Evolutionary conservation across 805 yeast genomes (phyloP), one percentile per base, ranked within the genome.

Genomic region (Saccharomyces mikatae): DNA sequence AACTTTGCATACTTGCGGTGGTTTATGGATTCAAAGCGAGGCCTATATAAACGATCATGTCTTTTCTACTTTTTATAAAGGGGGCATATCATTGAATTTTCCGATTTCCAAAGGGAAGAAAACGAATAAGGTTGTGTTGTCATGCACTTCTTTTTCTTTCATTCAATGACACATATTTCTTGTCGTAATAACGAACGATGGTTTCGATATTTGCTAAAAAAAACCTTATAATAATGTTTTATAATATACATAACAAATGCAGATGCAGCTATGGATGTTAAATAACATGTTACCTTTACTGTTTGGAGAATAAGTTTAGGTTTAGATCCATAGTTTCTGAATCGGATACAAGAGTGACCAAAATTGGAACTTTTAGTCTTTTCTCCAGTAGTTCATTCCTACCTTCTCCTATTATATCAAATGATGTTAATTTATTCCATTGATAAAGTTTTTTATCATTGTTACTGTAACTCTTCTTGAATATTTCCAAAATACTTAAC

Each of bases 1-100:
- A 59, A 62, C 68, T 69, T 68, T 64, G 61, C 46, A 54, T 58
- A 57, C 60, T 53, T 62, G 64, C 69, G 56, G 69, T 74, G 74
- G 74, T 65, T 60, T 68, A 67, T 60, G 69, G 74, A 73, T 74
- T 74, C 78, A 74, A 74, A 74, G 76, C 75, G 78, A 74, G 67
- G 78, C 76, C 76, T 62, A 71, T 52, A 72, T 36, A 53, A 58
- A 68, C 44, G 44, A 36, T 36, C 44, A 36, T 36, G 44, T 36
- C 44, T 36, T 17, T 36, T 8, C 11, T 29, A 9, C 10, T 36
- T 36, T n/a, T 36, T 36, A 17, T 8, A 8, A 36, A 3, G 44
- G 17, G 44, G 44, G 24, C 44, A 36, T 36, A 36, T 36, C 44
- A 36, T 36, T 36, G 44, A 36, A 36, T 17, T 36, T 31, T 36